Evolutionary conservation across 2,329 filamentous ascomycete genomes (phyloP), one percentile per base, ranked within the genome.

Genomic region (Aspergillus spinulosporus): DNA sequence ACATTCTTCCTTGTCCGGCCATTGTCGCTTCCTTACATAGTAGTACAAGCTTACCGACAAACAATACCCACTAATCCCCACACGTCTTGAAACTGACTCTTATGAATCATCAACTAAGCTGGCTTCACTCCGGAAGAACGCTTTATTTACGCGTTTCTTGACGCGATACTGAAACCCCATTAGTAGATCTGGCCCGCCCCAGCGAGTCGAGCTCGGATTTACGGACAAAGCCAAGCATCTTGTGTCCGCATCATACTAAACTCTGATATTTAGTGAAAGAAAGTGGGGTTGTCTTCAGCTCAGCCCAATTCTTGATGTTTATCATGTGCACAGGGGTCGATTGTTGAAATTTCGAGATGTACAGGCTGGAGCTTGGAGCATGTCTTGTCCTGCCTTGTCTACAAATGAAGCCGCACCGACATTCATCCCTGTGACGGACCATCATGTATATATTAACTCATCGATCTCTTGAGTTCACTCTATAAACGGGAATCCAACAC

Each of bases 401-500:
- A 31, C 29, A 34, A 14, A 21, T 52, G n/a, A 52, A 43, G 12
- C 39, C 15, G 28, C 26, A 31, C 14, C 42, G 47, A n/a, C n/a
- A 39, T 12, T 2, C n/a, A 39, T 39, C 36, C 36, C 36, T 39
- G 11, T 39, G n/a, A n/a, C n/a, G 36, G 12, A n/a, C 5, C 8
- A 39, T 39, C 11, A n/a, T 39, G 36, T n/a, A 39, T 39, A 12
- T 12, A 12, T 36, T 7, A n/a, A 11, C 11, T 39, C 36, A 4
- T n/a, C 36, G 7, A 54, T 54, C 45, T 15, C 39, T 54, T 11
- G 31, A 49, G 45, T 28, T 36, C 52, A 42, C 39, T 60, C 57
- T 53, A 60, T 39, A 45, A 49, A 47, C 49, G 50, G 40, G 36
- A 44, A 57, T 43, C 44, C 40, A 60, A 52, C 47, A 44, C 52